Evolutionary conservation across 2,329 filamentous ascomycete genomes (phyloP).

Genomic region (Diaporthe citri): DNA sequence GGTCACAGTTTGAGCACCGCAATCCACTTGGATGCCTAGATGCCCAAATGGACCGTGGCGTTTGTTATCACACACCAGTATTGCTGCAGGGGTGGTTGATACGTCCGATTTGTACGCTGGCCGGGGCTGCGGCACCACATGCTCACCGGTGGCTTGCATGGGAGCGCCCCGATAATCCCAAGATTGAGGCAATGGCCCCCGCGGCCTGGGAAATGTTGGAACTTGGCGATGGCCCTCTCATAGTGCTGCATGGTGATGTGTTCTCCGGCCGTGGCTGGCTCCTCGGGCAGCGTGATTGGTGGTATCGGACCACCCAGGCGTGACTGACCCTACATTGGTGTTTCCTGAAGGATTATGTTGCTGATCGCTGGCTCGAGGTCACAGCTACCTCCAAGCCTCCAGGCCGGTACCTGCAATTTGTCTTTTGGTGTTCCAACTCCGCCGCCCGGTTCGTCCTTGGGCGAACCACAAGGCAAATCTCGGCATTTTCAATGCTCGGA

Average conservation of each 20-base stretch:
- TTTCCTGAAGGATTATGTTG: not conserved
- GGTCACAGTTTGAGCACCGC: not conserved
- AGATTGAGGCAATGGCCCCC: not conserved
- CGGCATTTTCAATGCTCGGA: not conserved
- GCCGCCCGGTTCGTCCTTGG: not conserved
- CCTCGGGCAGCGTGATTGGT: not conserved
- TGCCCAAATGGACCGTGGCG: not conserved
- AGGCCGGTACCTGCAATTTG: not conserved
- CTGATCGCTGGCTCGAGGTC: constrained; percentile 2
- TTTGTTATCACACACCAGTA: not conserved
- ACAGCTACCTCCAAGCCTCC: not conserved
- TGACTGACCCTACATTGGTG: too few species aligned
- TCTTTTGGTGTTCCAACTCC: not conserved
- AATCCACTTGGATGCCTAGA: not conserved
- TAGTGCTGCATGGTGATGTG: not conserved
- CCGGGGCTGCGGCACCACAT: not conserved
- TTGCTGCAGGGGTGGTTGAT: not conserved
- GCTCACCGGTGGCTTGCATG: constrained; percentile 14
- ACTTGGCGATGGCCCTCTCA: not conserved
- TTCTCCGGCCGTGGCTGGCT: not conserved
- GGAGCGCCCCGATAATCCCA: not conserved
- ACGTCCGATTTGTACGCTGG: not conserved
- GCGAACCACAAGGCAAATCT: not conserved
- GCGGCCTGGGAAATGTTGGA: not conserved
- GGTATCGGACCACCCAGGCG: not conserved